Conservation (phyloP, 1,284 basidiomycete species). For the Boletus sp. region DNA sequence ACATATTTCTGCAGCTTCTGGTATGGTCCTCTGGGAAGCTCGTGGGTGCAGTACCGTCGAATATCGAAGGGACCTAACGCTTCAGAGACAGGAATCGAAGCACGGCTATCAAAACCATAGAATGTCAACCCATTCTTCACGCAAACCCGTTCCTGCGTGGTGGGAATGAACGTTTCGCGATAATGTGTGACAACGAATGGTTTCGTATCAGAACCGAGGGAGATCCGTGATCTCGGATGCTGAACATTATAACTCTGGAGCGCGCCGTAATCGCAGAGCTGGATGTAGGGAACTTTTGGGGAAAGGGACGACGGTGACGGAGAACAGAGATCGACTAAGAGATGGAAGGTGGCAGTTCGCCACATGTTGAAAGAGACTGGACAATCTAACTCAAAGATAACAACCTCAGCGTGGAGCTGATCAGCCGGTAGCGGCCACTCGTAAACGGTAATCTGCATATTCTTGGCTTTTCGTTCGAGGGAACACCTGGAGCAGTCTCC, state of each 20-base stretch:
- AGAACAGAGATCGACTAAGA: slow-evolving; percentile 36
- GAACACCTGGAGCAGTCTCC: slow-evolving; percentile 34
- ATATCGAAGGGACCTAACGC: slow-evolving; percentile 19
- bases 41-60: slow-evolving; percentile 29
- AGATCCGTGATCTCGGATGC: slow-evolving; percentile 29
- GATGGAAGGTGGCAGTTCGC: slow-evolving; percentile 39
- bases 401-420: slow-evolving; percentile 22
- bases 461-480: slow-evolving; percentile 17
- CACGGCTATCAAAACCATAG: slow-evolving; percentile 18
- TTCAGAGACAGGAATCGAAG: slow-evolving; percentile 10
- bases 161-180: slow-evolving; percentile 25
- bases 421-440: slow-evolving; percentile 49
- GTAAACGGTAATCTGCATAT: slow-evolving; percentile 36
- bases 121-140: slow-evolving; percentile 37
- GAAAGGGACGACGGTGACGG: background rate
- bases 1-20: slow-evolving; percentile 37
- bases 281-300: slow-evolving; percentile 2
- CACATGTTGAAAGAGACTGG: slow-evolving; percentile 42
- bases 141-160: slow-evolving; percentile 22
- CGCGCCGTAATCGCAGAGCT: slow-evolving; percentile 12
- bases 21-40: slow-evolving; percentile 35
- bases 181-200: slow-evolving; percentile 41
- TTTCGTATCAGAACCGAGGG: slow-evolving; percentile 39
- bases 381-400: slow-evolving; percentile 44
- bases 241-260: slow-evolving; percentile 12